Evolutionary conservation across 1,139 yeast genomes (phyloP), one percentile per base, ranked within the genome.

Genomic region (Blastobotrys elegans): DNA sequence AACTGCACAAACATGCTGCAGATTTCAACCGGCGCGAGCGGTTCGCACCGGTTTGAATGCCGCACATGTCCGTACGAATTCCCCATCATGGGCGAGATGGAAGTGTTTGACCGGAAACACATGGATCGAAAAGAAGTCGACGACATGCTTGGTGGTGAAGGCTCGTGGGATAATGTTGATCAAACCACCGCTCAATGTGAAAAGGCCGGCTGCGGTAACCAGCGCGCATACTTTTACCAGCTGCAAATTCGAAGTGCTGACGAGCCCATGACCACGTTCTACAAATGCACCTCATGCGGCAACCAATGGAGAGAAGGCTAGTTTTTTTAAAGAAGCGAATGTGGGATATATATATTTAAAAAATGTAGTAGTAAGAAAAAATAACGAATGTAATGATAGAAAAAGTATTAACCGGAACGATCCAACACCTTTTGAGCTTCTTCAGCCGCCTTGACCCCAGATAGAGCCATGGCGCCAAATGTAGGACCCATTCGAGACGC

Each of bases 91-190:
- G 95, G 92, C 11, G 58, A 58, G 18, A 74, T 86, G 48, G 90
- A 84, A 61, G 80, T 92, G 69, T 92, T 73, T 66, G 97, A 90
- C 64, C 75, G 97, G 51, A 88, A 85, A 63, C 76, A 76, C 51
- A 75, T 92, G 62, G 84, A 86, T 33, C 75, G 96, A 63, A 92
- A 92, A 62, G 86, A 88, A 58, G 94, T 92, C 2, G 99, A 92
- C 66, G 98, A 92, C 69, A 96, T 92, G 10, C 75, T 92, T 24
- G 98, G 99, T 51, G 96, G 96, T 36, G 94, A 83, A 56, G 97
- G 96, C 24, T 95, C 97, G 2, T 92, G 98, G 98, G 98, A 92
- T 65, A 90, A 92, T 63, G 98, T 94, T 27, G 98, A 94, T 63
- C 74, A 72, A 52, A 72, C 75, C 1, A 53, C 62, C 5, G 63